These are phyloP conservation scores for Aspergillus novoparasiticus DNA, from an alignment of 2,329 filamentous ascomycete species.

Conservation along the genomic window DNA sequence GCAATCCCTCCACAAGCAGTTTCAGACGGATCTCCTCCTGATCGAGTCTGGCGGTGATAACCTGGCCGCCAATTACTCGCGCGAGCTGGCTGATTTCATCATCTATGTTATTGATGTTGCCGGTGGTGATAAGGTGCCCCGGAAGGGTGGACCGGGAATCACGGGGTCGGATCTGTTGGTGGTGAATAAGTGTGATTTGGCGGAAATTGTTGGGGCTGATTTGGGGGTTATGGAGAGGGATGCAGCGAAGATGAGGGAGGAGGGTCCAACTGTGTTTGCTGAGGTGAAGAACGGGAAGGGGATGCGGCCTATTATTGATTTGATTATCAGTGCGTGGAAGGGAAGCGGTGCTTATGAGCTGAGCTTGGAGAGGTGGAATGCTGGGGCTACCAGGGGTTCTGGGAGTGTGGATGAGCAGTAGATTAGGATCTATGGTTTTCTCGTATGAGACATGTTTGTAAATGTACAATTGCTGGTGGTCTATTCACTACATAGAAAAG, in stretches of 20 bases:
- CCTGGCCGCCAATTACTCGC: conserved; percentile 91
- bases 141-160: conserved; percentile 95
- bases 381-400: conserved; percentile 41
- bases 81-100: conserved; percentile 95
- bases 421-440: not conserved
- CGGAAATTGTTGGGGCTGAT: conserved; percentile 87
- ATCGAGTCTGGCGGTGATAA: conserved; percentile 98
- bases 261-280: conserved; percentile 91
- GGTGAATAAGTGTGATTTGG: conserved; percentile 96
- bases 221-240: conserved; percentile 92
- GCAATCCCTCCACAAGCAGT: conserved; percentile 81
- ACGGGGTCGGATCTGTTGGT: conserved; percentile 92
- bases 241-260: conserved; percentile 90
- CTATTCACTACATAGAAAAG: not conserved
- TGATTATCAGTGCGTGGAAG: conserved; percentile 92
- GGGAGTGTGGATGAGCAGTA: conserved; percentile 26
- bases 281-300: conserved; percentile 93
- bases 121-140: conserved; percentile 92
- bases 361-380: conserved; percentile 48
- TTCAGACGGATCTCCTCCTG: conserved; percentile 79
- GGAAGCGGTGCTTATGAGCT: conserved; percentile 71
- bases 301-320: conserved; percentile 80
- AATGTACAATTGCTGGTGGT: conserved; percentile 6
- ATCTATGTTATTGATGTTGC: conserved; percentile 98
- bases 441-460: not conserved